These are phyloP conservation scores for Flaveria floridana DNA, from an alignment of 140 eudicot genomes.

Conservation along the genomic window DNA sequence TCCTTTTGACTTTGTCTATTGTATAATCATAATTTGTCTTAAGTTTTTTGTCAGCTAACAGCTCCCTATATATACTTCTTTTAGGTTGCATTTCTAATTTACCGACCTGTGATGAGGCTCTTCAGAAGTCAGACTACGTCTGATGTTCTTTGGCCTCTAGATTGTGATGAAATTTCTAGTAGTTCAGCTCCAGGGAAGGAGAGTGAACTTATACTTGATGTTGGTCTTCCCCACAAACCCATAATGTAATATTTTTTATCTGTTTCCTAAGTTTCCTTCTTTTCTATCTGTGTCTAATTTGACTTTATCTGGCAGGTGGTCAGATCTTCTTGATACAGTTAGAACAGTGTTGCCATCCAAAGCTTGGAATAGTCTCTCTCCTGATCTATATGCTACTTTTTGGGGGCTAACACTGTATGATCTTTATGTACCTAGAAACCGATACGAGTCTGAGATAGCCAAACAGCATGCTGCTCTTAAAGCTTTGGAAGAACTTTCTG, in stretches of 20 bases:
- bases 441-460: conserved; percentile 83
- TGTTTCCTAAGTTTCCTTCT: neutral
- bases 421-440: conserved; percentile 88
- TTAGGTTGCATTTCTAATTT: conserved; percentile 91
- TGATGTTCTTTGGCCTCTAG: conserved; percentile 76
- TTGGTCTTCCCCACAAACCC: conserved; percentile 65
- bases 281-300: conserved; percentile 8
- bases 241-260: conserved; percentile 45
- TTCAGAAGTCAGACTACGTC: conserved; percentile 61
- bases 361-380: conserved; percentile 99
- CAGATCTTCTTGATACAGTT: conserved; percentile 79
- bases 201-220: conserved; percentile 64
- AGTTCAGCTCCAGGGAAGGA: conserved; percentile 46
- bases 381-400: conserved; percentile 93
- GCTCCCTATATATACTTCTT: neutral
- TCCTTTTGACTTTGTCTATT: conserved; percentile 11
- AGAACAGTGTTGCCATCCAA: conserved; percentile 86
- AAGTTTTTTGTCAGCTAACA: neutral
- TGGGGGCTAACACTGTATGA: conserved; percentile 99
- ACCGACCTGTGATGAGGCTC: conserved; percentile 98
- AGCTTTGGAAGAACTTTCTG: conserved; percentile 92
- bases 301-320: conserved; percentile 67
- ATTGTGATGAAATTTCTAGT: conserved; percentile 46
- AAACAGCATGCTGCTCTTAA: conserved; percentile 87
- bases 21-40: neutral